These are phyloP conservation scores for Coleophoma eucalyptorum DNA, from an alignment of 2,329 filamentous ascomycete genomes.

Conservation along the genomic window DNA sequence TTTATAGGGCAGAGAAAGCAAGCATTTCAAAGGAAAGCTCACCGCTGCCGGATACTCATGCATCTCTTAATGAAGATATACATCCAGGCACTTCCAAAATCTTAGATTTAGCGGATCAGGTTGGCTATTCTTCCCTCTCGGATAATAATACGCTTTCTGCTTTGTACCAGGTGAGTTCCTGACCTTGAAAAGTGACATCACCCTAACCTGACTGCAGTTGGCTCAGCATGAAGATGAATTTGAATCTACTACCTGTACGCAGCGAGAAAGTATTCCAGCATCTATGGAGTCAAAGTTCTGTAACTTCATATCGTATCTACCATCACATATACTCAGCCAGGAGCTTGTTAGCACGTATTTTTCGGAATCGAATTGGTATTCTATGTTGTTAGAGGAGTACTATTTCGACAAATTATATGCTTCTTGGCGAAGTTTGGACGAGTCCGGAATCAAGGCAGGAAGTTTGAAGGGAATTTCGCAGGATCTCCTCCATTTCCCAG, in stretches of 20 bases:
- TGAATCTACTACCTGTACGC: too few relatives aligned
- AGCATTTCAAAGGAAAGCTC: too few relatives aligned
- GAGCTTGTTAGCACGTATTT: conserved; percentile 3
- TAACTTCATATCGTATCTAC: neutral
- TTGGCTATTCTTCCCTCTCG: too few relatives aligned
- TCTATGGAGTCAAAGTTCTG: neutral
- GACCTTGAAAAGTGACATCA: neutral
- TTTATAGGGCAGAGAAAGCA: too few relatives aligned
- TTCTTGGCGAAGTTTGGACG: neutral
- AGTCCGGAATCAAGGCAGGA: too few relatives aligned
- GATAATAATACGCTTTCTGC: neutral
- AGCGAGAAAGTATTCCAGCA: too few relatives aligned
- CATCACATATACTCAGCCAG: neutral
- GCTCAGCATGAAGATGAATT: too few relatives aligned
- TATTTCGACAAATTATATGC: neutral
- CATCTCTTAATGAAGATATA: neutral
- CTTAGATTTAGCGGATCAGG: too few relatives aligned
- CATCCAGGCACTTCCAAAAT: neutral
- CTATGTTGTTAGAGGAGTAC: neutral
- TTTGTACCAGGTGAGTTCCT: neutral
- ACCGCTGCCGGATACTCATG: too few relatives aligned
- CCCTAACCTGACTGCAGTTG: neutral
- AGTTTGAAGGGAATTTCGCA: too few relatives aligned
- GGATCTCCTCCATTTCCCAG: neutral
- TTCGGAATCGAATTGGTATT: neutral